Evolutionary conservation across 2,329 filamentous ascomycete genomes (phyloP).

Genomic region (Exophiala sp.): DNA sequence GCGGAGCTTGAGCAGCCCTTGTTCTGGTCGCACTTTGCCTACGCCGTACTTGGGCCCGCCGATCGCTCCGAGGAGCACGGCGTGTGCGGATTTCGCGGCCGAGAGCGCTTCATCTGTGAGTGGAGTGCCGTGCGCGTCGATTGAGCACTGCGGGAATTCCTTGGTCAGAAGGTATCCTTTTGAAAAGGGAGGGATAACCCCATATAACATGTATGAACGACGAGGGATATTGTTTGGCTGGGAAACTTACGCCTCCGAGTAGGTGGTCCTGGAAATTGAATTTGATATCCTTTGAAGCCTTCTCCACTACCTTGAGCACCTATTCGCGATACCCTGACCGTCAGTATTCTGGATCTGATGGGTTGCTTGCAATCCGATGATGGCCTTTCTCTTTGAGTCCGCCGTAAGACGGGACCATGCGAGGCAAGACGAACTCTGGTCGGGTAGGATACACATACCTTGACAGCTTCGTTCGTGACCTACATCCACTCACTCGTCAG

Average conservation of each 20-base stretch:
- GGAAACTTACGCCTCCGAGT: conserved; percentile 73
- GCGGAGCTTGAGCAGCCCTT: conserved; percentile 82
- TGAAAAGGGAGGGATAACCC: too few species aligned
- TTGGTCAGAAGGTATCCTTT: too few species aligned
- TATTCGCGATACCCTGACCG: conserved; percentile 35
- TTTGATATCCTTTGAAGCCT: conserved; percentile 59
- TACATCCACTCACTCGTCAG: conserved; percentile 32
- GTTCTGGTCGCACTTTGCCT: conserved; percentile 78
- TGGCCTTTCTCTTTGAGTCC: too few species aligned
- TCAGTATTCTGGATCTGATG: conserved; percentile 5
- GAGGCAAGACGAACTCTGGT: too few species aligned
- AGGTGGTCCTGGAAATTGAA: conserved; percentile 90
- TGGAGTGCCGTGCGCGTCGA: conserved; percentile 70
- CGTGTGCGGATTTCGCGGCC: conserved; percentile 78
- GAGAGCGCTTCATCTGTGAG: conserved; percentile 76
- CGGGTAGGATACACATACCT: conserved; percentile 59
- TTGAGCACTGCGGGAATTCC: conserved; percentile 69
- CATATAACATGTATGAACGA: too few species aligned
- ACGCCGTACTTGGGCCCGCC: conserved; percentile 98
- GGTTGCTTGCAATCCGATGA: not conserved
- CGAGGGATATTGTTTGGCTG: not conserved
- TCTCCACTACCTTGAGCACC: conserved; percentile 74
- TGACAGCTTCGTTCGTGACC: conserved; percentile 79
- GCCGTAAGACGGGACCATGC: too few species aligned
- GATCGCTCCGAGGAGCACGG: conserved; percentile 86